These are phyloP conservation scores for Solanum acaule DNA, from an alignment of 257 asterid species.

Conservation along the genomic window DNA sequence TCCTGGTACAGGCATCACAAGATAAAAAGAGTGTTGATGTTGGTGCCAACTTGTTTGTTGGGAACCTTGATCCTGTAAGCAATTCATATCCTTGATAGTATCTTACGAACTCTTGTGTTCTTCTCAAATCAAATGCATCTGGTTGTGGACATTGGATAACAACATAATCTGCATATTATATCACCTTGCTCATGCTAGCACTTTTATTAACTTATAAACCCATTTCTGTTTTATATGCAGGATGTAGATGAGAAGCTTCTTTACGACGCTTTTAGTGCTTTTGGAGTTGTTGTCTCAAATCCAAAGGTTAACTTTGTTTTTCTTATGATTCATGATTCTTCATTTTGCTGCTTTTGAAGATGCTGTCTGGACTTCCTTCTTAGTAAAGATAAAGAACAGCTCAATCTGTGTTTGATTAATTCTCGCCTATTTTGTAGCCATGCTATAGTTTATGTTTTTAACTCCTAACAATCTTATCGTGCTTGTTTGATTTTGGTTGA, in stretches of 20 bases:
- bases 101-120: neutral
- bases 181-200: neutral
- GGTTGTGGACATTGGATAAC: neutral
- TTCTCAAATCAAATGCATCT: neutral
- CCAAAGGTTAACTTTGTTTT: constrained; percentile 58
- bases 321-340: neutral
- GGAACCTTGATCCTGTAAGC: constrained; percentile 97
- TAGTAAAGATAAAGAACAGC: neutral
- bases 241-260: constrained; percentile 97
- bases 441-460: neutral
- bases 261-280: constrained; percentile 89
- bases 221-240: constrained; percentile 34
- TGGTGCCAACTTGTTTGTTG: constrained; percentile 95
- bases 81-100: neutral
- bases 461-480: neutral
- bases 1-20: constrained; percentile 71
- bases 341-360: neutral
- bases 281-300: constrained; percentile 89
- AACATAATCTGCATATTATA: neutral
- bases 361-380: neutral
- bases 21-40: constrained; percentile 94
- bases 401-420: neutral
- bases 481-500: neutral
- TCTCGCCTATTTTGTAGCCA: neutral
- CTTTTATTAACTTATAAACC: neutral